Percentiles rank a stretch among this genome's conserved stretches.
These are phyloP conservation scores for Phytopythium litorale DNA, from an alignment of 352 stramenopile species.

Conservation along the genomic window DNA sequence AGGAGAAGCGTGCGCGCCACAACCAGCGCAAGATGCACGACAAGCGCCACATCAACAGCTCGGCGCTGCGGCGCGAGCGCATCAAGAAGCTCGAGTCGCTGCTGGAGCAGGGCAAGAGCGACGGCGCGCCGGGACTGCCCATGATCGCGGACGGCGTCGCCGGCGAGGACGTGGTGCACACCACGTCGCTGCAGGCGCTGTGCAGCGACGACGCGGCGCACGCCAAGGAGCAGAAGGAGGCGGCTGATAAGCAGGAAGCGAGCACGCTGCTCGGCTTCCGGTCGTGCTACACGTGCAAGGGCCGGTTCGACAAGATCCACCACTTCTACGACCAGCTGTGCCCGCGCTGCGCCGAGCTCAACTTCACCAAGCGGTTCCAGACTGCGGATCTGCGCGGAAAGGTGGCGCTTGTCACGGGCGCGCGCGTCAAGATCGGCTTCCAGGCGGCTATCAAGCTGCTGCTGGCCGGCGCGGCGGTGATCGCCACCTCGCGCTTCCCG, in stretches of 20 bases:
- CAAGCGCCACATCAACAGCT: conserved; percentile 92
- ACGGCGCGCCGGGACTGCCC: conserved; percentile 33
- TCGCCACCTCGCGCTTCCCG: conserved; percentile 95
- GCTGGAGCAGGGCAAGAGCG: conserved; percentile 77
- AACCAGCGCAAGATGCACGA: conserved; percentile 90
- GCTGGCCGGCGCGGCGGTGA: conserved; percentile 88
- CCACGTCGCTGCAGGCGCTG: conserved; percentile 54
- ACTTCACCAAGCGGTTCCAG: conserved; percentile 95
- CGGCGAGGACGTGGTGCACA: conserved; percentile 57
- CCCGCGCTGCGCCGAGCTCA: conserved; percentile 90
- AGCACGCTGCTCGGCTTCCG: conserved; percentile 75
- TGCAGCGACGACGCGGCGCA: conserved; percentile 53
- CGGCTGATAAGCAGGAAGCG: conserved; percentile 46
- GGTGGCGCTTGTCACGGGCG: conserved; percentile 93
- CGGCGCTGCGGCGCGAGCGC: conserved; percentile 84
- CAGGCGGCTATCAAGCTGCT: conserved; percentile 94
- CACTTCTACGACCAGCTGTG: conserved; percentile 98
- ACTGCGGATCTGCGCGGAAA: conserved; percentile 84
- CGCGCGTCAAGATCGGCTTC: conserved; percentile 97
- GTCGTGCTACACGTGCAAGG: conserved; percentile 97
- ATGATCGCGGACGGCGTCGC: conserved; percentile 92
- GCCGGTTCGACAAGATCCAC: conserved; percentile 92
- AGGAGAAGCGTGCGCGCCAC: conserved; percentile 78
- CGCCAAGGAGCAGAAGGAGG: conserved; percentile 42
- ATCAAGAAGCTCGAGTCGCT: conserved; percentile 91